Base-by-base conservation (phyloP, 768 basidiomycete species). In the Lactifluus pinguis region DNA sequence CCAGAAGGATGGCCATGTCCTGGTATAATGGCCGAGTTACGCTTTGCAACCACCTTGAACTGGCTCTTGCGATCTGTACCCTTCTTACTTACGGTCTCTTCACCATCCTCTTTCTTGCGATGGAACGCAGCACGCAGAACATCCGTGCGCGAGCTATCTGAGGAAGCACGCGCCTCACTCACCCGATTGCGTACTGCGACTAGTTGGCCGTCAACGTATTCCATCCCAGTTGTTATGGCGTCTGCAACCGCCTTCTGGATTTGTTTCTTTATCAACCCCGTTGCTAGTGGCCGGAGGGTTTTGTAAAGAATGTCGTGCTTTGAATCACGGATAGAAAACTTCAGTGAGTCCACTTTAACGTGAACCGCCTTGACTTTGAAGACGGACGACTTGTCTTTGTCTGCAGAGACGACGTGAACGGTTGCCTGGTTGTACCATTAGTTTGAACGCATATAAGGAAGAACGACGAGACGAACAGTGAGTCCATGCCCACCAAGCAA, bases 301-400 rank as follows among this genome's bases (percentile, higher is more conserved):
- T 89, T 92, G 79, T 95, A 95, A 64, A 95, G 71, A 29, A 88
- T 73, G 68, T 93, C 89, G 74, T 97, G 93, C 74, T 94, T 95
- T 63, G 87, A 82, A 65, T 98, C 94, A 5, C 92, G 83, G 67
- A 99, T 91, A 29, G 84, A 82, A 75, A 95, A 95, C 74, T 89
- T 93, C 68, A 98, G 81, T 15, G 84, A 79, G 68, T 89, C 90
- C 57, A 98, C 86, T 69, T 92, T 91, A 71, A 91, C 88, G 49
- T 83, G 72, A 19, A 91, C 83, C 55, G 81, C 71, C 65, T 84
- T 76, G 48, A 92, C 86, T 61, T 80, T 81, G 81, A 91, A 90
- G 4, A 91, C 83, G 29, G 84, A 86, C 3, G 78, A 77, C 6
- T 72, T 76, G 71, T 92, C 89, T 54, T 80, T 80, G n/a, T 78